phyloP scores from a whole-genome alignment of 768 basidiomycete species.

The Pleurotus citrinopileatus region DNA sequence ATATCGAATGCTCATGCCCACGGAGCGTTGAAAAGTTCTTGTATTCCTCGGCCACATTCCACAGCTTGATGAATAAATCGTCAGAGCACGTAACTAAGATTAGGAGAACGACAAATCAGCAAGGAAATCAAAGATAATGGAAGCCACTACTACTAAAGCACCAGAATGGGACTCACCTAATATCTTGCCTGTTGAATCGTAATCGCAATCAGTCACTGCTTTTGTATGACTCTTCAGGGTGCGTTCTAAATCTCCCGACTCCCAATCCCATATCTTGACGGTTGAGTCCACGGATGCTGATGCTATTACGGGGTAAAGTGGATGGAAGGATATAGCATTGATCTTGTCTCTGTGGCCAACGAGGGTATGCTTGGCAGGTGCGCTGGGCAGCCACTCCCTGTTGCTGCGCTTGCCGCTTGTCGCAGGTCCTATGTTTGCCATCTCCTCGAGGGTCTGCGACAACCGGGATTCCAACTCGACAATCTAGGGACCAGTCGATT shows the following conservation, averaged over 20 bases:
- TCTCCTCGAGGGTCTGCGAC: constrained; percentile 72
- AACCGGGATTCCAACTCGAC: constrained; percentile 92
- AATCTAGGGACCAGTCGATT: constrained; percentile 49
- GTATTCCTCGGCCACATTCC: constrained; percentile 89
- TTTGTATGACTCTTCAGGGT: constrained; percentile 93
- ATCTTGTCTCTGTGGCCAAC: constrained; percentile 75
- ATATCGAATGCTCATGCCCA: constrained; percentile 91
- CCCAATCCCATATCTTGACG: constrained; percentile 96
- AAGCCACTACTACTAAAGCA: not conserved
- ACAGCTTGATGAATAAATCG: constrained; percentile 89
- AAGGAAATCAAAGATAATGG: not conserved
- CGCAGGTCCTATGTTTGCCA: constrained; percentile 32
- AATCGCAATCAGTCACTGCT: constrained; percentile 83
- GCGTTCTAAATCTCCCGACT: constrained; percentile 89
- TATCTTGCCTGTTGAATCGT: constrained; percentile 80
- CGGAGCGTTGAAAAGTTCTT: constrained; percentile 84
- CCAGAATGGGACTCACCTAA: constrained; percentile 51
- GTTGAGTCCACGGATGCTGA: constrained; percentile 88
- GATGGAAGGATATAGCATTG: constrained; percentile 83
- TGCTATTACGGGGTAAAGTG: constrained; percentile 77
- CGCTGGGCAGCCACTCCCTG: constrained; percentile 85
- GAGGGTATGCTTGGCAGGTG: constrained; percentile 76
- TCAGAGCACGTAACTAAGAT: constrained; percentile 67
- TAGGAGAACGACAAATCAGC: not conserved
- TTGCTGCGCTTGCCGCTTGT: constrained; percentile 54